These are phyloP conservation scores for Globisporangium radiosum DNA, from an alignment of 352 stramenopile genomes.

Conservation along the genomic window DNA sequence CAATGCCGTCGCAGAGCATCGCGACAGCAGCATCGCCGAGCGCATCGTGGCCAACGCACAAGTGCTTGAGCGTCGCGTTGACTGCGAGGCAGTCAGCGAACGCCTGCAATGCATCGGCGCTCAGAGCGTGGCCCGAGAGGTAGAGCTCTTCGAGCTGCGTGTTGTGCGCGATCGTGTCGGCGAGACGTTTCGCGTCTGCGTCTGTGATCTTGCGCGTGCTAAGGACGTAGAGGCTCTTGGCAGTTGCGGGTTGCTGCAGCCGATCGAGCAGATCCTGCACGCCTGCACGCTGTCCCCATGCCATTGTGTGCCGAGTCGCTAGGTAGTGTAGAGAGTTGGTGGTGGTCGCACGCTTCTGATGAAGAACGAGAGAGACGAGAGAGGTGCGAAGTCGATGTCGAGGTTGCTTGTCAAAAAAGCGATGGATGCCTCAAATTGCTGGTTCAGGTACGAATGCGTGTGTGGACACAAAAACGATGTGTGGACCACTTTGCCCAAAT, in stretches of 20 bases:
- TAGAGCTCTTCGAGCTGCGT: conserved; percentile 69
- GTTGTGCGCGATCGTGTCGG: conserved; percentile 44
- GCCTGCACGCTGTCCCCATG: conserved; percentile 59
- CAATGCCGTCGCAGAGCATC: conserved; percentile 39
- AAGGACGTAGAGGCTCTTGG: conserved; percentile 67
- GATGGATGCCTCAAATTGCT: too few relatives aligned
- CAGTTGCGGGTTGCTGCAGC: conserved; percentile 50
- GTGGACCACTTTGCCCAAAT: too few relatives aligned
- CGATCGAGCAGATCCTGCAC: conserved; percentile 73
- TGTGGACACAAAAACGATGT: too few relatives aligned
- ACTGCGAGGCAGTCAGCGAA: conserved; percentile 63
- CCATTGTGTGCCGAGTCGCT: conserved; percentile 34
- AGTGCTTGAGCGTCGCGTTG: conserved; percentile 60
- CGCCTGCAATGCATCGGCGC: conserved; percentile 25
- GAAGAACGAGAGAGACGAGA: too few relatives aligned
- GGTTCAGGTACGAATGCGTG: too few relatives aligned
- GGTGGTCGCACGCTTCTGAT: background rate
- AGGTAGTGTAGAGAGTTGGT: background rate
- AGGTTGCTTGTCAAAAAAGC: too few relatives aligned
- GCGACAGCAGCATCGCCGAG: conserved; percentile 49
- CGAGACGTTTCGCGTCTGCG: conserved; percentile 41
- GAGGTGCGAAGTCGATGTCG: too few relatives aligned
- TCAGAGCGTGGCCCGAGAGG: conserved; percentile 64
- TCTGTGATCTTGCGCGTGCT: conserved; percentile 61
- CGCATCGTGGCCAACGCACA: conserved; percentile 53